Evolutionary conservation across 2,329 filamentous ascomycete species (phyloP).

Genomic region (Penicillium sp.): DNA sequence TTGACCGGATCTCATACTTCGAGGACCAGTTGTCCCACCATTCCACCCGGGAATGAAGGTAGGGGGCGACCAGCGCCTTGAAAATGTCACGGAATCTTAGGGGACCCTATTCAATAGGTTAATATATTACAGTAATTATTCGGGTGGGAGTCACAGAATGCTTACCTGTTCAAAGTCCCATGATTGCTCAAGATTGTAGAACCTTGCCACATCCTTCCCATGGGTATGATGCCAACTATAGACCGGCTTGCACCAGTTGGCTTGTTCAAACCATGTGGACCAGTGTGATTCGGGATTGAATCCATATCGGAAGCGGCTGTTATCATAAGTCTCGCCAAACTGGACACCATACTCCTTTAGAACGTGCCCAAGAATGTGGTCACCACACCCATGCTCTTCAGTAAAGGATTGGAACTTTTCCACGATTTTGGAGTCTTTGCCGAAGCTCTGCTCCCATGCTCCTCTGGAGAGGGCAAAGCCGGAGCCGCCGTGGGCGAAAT

Average conservation of each 20-base stretch:
- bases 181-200: slow-evolving; percentile 28
- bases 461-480: slow-evolving; percentile 57
- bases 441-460: slow-evolving; percentile 55
- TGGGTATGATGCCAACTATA: slow-evolving; percentile 33
- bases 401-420: slow-evolving; percentile 50
- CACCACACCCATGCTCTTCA: slow-evolving; percentile 56
- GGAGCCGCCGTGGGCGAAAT: slow-evolving; percentile 61
- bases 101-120: slow-evolving; percentile 14
- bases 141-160: not conserved
- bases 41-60: slow-evolving; percentile 21
- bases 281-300: slow-evolving; percentile 45
- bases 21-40: slow-evolving; percentile 33
- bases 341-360: slow-evolving; percentile 56
- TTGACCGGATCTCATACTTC: slow-evolving; percentile 28
- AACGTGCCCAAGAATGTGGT: slow-evolving; percentile 54
- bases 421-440: slow-evolving; percentile 50
- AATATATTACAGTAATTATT: not conserved
- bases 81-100: slow-evolving; percentile 31
- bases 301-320: slow-evolving; percentile 53
- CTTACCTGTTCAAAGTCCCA: slow-evolving; percentile 28
- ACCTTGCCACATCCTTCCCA: slow-evolving; percentile 27
- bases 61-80: slow-evolving; percentile 25
- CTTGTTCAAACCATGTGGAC: slow-evolving; percentile 28
- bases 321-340: slow-evolving; percentile 52
- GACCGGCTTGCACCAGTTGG: slow-evolving; percentile 61